A percentile compares a stretch with the other conserved stretches of the same genome.
Evolutionary conservation across 306 rosid species (phyloP).

Genomic region (Citrullus mucosospermus): DNA sequence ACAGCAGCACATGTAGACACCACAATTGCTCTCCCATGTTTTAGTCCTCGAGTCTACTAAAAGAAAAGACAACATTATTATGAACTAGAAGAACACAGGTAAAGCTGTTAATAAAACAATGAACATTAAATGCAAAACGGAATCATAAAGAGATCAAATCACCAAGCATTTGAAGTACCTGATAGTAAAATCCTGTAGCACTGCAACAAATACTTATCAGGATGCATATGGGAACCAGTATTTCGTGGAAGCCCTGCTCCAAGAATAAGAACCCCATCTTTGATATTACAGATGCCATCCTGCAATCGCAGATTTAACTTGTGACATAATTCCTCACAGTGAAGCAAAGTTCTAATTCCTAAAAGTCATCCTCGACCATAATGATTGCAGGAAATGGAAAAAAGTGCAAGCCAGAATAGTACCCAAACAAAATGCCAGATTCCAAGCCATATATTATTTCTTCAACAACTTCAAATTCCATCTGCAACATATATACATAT

Average conservation of each 20-base stretch:
- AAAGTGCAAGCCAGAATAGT: conserved; percentile 4
- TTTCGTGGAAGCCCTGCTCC: conserved; percentile 76
- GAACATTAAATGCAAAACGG: not conserved
- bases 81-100: not conserved
- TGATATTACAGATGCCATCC: conserved; percentile 94
- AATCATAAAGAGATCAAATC: conserved; percentile 1
- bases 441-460: conserved; percentile 92
- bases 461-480: conserved; percentile 88
- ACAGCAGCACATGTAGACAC: conserved; percentile 94
- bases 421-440: conserved; percentile 97
- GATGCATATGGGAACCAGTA: conserved; percentile 75
- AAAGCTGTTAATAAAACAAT: not conserved
- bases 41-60: conserved; percentile 77
- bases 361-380: not conserved
- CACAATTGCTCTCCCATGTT: conserved; percentile 91
- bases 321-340: not conserved
- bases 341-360: not conserved
- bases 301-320: conserved; percentile 22
- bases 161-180: conserved; percentile 31
- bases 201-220: conserved; percentile 57
- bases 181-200: conserved; percentile 82
- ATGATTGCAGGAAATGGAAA: not conserved
- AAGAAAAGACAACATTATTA: not conserved
- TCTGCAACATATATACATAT: conserved; percentile 41
- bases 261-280: conserved; percentile 90